These are phyloP conservation scores for Colletotrichum karsti DNA, from an alignment of 2,329 filamentous ascomycete species.

Conservation along the genomic window DNA sequence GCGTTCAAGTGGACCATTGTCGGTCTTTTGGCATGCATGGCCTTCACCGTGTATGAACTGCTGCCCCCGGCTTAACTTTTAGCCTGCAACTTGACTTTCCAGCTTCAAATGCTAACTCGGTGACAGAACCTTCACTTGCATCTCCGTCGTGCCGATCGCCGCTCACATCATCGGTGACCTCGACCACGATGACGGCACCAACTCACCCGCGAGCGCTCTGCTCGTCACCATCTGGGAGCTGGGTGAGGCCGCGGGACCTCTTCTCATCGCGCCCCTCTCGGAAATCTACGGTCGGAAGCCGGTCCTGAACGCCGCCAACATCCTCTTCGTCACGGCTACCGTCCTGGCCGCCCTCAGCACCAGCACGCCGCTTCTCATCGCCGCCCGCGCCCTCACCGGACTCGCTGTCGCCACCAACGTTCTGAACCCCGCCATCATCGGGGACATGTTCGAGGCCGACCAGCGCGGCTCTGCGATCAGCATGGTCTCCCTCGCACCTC, in stretches of 20 bases:
- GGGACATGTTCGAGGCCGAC: slow-evolving; percentile 68
- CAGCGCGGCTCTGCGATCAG: slow-evolving; percentile 67
- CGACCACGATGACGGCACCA: slow-evolving; percentile 40
- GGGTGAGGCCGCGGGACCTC: slow-evolving; percentile 68
- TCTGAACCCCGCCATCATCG: slow-evolving; percentile 69
- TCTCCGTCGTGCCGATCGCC: slow-evolving; percentile 63
- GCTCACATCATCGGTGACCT: slow-evolving; percentile 59
- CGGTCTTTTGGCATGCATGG: slow-evolving; percentile 59
- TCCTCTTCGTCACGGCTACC: slow-evolving; percentile 58
- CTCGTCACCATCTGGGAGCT: slow-evolving; percentile 78
- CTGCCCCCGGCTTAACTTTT: neutral
- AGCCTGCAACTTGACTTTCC: neutral
- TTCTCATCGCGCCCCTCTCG: slow-evolving; percentile 68
- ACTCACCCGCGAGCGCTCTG: slow-evolving; percentile 61
- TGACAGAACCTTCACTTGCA: slow-evolving; percentile 64
- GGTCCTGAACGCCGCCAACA: slow-evolving; percentile 62
- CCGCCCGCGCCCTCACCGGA: slow-evolving; percentile 66
- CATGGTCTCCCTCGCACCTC: slow-evolving; percentile 62
- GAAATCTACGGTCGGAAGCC: slow-evolving; percentile 67
- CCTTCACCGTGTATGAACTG: slow-evolving; percentile 61
- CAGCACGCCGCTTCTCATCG: slow-evolving; percentile 56
- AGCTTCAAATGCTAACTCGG: neutral
- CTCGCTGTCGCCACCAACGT: slow-evolving; percentile 71
- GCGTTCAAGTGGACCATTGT: slow-evolving; percentile 63
- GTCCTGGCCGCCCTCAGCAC: slow-evolving; percentile 54